phyloP scores from a whole-genome alignment of 208 protist genomes.

The Acanthamoeba castellanii region DNA sequence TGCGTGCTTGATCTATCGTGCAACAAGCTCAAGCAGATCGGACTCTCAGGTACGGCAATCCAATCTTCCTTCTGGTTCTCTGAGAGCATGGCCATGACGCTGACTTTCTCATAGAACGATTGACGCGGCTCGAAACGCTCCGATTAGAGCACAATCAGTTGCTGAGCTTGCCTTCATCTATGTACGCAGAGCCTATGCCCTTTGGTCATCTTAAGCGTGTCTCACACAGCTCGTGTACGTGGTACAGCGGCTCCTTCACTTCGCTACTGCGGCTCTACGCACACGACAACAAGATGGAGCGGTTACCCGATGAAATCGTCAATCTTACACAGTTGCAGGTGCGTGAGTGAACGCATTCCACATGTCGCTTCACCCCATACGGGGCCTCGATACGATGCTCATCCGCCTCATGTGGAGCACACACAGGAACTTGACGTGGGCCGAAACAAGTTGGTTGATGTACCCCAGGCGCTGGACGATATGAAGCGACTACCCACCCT shows the following conservation, averaged over 20 bases:
- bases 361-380: too few relatives aligned
- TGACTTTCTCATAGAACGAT: neutral
- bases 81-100: neutral
- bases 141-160: conserved; percentile 22
- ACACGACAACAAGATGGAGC: conserved; percentile 31
- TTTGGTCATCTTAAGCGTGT: neutral
- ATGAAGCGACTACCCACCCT: neutral
- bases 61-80: neutral
- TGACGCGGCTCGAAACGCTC: neutral
- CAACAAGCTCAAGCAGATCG: conserved; percentile 13
- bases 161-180: neutral
- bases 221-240: neutral
- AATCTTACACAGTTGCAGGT: conserved; percentile 17
- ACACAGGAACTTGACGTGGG: neutral
- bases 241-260: neutral
- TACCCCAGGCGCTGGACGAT: neutral
- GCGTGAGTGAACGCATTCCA: neutral
- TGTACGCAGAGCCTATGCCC: neutral
- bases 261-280: neutral
- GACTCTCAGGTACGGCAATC: neutral
- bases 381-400: neutral
- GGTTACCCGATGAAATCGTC: conserved; percentile 14
- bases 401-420: neutral
- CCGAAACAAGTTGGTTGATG: neutral
- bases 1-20: conserved; percentile 15